These are phyloP conservation scores for Collybia sordida DNA, from an alignment of 768 basidiomycete genomes.

Conservation along the genomic window DNA sequence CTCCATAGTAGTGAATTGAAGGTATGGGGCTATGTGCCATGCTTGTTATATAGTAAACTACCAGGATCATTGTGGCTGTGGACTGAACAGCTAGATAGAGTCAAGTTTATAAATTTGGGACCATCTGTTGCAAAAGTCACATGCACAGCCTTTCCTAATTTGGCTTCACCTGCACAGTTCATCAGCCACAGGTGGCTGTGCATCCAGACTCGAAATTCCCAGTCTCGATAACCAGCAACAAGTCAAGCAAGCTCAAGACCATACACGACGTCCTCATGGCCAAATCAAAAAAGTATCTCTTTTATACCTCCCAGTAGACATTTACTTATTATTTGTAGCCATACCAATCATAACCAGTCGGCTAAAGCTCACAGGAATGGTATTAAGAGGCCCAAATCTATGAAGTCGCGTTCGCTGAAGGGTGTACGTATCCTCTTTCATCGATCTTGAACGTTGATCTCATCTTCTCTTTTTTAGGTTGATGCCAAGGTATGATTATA, in stretches of 20 bases:
- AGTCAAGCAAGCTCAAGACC: constrained; percentile 26
- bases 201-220: constrained; percentile 10
- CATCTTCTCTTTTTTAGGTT: constrained; percentile 45
- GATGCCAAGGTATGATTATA: constrained; percentile 66
- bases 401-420: constrained; percentile 78
- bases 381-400: constrained; percentile 79
- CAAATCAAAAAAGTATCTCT: constrained; percentile 94
- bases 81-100: not conserved
- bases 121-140: not conserved
- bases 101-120: not conserved
- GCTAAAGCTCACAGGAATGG: constrained; percentile 98
- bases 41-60: not conserved
- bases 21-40: no score
- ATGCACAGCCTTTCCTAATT: constrained; percentile 5
- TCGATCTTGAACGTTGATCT: not conserved
- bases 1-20: constrained; percentile 2
- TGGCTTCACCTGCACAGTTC: constrained; percentile 35
- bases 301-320: not conserved
- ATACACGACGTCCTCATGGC: constrained; percentile 61
- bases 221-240: constrained; percentile 10
- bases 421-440: constrained; percentile 68
- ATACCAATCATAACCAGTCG: constrained; percentile 95
- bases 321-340: constrained; percentile 38
- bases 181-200: constrained; percentile 47
- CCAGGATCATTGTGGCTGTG: not conserved